Evolutionary conservation across 2,329 filamentous ascomycete genomes (phyloP).

Genomic region (Paracamarosporium sp.): DNA sequence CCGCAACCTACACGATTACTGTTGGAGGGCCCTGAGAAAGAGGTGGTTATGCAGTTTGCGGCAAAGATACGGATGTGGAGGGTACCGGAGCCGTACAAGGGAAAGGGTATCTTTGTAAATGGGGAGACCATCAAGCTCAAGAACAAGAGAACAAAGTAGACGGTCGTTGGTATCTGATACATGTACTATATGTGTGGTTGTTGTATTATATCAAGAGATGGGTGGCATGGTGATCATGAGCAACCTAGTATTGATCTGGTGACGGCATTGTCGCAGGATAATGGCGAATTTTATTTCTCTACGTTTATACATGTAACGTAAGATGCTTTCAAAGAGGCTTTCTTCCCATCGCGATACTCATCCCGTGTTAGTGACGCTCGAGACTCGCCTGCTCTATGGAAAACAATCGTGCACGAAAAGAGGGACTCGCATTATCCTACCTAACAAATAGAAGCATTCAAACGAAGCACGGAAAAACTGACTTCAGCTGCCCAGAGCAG

Average conservation of each 20-base stretch:
- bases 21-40: slow-evolving; percentile 85
- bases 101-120: slow-evolving; percentile 98
- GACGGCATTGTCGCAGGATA: not conserved
- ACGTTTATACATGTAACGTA: not conserved
- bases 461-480: not conserved
- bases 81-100: slow-evolving; percentile 96
- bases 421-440: not conserved
- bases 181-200: slow-evolving; percentile 24
- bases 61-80: slow-evolving; percentile 89
- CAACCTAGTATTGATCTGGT: too few relatives aligned
- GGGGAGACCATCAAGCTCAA: slow-evolving; percentile 98
- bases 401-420: not conserved
- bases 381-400: not conserved
- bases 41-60: slow-evolving; percentile 88
- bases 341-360: too few relatives aligned
- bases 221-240: not conserved
- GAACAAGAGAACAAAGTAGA: slow-evolving; percentile 74
- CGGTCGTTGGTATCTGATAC: not conserved
- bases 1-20: slow-evolving; percentile 91
- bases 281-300: not conserved
- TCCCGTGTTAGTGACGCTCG: too few relatives aligned
- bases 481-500: not conserved
- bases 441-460: not conserved
- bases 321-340: too few relatives aligned
- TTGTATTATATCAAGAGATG: slow-evolving; percentile 24